Conservation (phyloP, 1,284 basidiomycete species). For the Boletus smithii region DNA sequence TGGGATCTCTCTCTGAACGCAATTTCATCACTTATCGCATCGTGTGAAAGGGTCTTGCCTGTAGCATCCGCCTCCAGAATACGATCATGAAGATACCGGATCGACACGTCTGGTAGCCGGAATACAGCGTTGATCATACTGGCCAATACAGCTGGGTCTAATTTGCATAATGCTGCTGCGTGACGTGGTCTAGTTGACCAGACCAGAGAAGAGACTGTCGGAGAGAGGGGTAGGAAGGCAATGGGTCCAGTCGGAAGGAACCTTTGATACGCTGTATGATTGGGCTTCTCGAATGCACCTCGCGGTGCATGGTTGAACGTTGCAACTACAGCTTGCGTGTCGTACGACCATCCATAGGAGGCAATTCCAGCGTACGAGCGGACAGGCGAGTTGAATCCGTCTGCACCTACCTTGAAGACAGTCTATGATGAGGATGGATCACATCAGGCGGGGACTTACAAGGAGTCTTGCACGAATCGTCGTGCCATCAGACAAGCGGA, state of each 20-base stretch:
- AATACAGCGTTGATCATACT: conserved; percentile 90
- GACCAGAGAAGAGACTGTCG: conserved; percentile 82
- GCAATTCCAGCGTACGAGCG: conserved; percentile 83
- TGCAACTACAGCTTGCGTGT: conserved; percentile 88
- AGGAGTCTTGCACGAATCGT: conserved; percentile 68
- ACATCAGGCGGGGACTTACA: conserved; percentile 41
- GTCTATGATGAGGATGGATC: conserved; percentile 14
- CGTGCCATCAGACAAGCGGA: conserved; percentile 63
- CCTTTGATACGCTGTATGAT: conserved; percentile 88
- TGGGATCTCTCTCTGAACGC: conserved; percentile 68
- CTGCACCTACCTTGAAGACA: conserved; percentile 78
- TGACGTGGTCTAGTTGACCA: conserved; percentile 89
- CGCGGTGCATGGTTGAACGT: conserved; percentile 74
- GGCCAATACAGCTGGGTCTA: conserved; percentile 64
- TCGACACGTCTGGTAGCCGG: conserved; percentile 75
- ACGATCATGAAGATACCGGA: conserved; percentile 66
- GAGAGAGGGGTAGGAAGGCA: conserved; percentile 86
- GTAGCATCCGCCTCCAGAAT: conserved; percentile 52
- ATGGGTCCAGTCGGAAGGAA: conserved; percentile 96
- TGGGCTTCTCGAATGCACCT: conserved; percentile 55
- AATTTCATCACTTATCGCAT: conserved; percentile 57
- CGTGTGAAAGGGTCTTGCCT: conserved; percentile 43
- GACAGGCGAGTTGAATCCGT: conserved; percentile 94
- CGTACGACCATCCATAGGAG: conserved; percentile 91
- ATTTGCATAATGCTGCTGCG: conserved; percentile 69